Conservation (phyloP, 371 early-diverging fungal genomes). For the Globomyces sp. region DNA sequence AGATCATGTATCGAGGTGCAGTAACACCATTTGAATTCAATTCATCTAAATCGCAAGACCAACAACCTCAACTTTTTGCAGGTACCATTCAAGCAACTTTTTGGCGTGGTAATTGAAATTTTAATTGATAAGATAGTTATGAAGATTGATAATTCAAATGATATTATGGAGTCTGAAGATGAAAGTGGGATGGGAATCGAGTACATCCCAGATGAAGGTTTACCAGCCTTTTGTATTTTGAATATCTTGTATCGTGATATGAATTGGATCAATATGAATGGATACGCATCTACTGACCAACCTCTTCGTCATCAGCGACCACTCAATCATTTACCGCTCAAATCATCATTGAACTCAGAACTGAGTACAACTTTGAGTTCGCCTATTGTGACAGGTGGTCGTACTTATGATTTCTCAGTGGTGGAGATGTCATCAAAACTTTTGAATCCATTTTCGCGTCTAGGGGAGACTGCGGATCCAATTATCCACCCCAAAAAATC, state of each 20-base stretch:
- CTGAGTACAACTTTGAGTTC: no score
- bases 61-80: neutral
- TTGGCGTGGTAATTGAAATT: neutral
- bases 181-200: neutral
- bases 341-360: no score
- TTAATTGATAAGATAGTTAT: neutral
- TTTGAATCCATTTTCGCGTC: no score
- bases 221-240: neutral
- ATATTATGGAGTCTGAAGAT: neutral
- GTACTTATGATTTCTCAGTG: no score
- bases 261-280: no score
- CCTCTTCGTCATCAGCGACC: no score
- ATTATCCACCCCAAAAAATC: no score
- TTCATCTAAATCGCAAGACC: neutral
- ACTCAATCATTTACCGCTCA: no score
- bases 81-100: slow-evolving; percentile 2
- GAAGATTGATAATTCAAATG: neutral
- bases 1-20: neutral
- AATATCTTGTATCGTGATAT: neutral
- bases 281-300: no score
- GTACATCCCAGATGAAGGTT: slow-evolving; percentile 2
- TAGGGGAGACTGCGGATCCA: no score
- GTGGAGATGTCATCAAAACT: no score
- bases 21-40: neutral
- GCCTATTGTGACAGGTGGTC: no score